Base-by-base conservation (phyloP, 1,139 yeast species). In the Candida sanyaensis region DNA sequence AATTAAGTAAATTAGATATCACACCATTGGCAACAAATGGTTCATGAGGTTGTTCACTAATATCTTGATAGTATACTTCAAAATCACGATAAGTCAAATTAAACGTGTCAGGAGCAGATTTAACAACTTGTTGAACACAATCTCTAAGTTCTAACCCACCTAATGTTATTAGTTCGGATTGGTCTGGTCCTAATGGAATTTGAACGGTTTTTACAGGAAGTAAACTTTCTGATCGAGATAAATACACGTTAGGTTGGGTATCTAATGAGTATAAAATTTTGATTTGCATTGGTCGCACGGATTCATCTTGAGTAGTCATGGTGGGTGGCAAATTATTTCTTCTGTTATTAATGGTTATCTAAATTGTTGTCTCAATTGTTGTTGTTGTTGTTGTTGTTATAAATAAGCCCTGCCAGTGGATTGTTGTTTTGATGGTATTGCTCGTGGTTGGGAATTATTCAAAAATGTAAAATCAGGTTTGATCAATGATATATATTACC, bases 21-120 rank as follows among this genome's bases (percentile, higher is more conserved):
- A 83, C 71, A 0, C 93, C 93, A 55, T 82, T 79, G 17, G 89
- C 85, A 8, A 86, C 93, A 61, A 83, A 82, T 2, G 93, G 93
- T 63, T 86, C 92, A 58, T 84, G 89, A 5, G 81, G 82, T 58
- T 75, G 80, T 61, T 86, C 93, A 30, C 87, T 80, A 43, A 86
- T 78, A 61, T 86, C 93, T 57, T 82, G 84, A 55, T 83, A 84
- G 63, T 86, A 86, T 17, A 86, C 81, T 37, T 88, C 87, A 60
- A 83, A 86, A 59, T 86, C 93, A 49, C 71, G 71, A 1, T 68
- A 49, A 21, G 68, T 65, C 50, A 73, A 72, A 49, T 62, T 69
- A 66, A 77, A 82, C 63, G 80, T 75, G 55, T 83, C 88, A 3
- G 88, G 88, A 13, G 86, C 80, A 44, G 81, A 71, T 40, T 65